These are phyloP conservation scores for Suillus americanus DNA, from an alignment of 768 basidiomycete species.

Conservation along the genomic window DNA sequence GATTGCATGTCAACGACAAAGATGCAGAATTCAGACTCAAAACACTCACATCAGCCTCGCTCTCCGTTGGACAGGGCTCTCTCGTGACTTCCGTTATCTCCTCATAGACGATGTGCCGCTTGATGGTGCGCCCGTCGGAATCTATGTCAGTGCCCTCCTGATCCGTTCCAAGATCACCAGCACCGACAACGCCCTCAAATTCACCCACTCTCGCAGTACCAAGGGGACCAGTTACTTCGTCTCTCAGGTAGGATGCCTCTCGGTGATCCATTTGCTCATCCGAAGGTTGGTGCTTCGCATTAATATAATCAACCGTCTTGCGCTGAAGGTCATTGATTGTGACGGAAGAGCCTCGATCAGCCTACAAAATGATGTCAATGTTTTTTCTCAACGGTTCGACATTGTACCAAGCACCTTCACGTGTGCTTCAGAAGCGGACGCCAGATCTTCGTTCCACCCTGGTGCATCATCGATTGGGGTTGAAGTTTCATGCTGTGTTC, in stretches of 20 bases:
- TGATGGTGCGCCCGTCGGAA: constrained; percentile 22
- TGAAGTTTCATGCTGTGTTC: constrained; percentile 44
- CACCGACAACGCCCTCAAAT: constrained; percentile 30
- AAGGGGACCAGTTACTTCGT: constrained; percentile 28
- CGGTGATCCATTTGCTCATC: constrained; percentile 18
- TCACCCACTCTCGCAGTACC: constrained; percentile 29
- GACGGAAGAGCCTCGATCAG: constrained; percentile 22
- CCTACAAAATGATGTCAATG: constrained; percentile 14
- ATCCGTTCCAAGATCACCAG: constrained; percentile 29
- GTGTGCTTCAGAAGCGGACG: constrained; percentile 61
- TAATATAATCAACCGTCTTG: constrained; percentile 22
- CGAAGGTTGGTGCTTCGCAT: constrained; percentile 12
- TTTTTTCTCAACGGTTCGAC: too few species aligned
- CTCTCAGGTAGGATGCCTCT: constrained; percentile 28
- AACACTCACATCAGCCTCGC: constrained; percentile 18
- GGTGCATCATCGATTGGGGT: constrained; percentile 55
- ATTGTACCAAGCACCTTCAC: constrained; percentile 47
- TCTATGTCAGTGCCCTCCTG: constrained; percentile 17
- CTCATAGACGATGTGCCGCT: constrained; percentile 15
- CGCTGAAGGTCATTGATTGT: constrained; percentile 20
- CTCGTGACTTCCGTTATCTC: constrained; percentile 9
- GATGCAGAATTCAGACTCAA: not conserved
- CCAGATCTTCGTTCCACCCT: constrained; percentile 72
- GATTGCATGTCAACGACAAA: not conserved
- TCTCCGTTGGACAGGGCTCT: constrained; percentile 7